Base-by-base conservation (phyloP, 75 land plant genomes). In the Ceratopteris richardii region DNA sequence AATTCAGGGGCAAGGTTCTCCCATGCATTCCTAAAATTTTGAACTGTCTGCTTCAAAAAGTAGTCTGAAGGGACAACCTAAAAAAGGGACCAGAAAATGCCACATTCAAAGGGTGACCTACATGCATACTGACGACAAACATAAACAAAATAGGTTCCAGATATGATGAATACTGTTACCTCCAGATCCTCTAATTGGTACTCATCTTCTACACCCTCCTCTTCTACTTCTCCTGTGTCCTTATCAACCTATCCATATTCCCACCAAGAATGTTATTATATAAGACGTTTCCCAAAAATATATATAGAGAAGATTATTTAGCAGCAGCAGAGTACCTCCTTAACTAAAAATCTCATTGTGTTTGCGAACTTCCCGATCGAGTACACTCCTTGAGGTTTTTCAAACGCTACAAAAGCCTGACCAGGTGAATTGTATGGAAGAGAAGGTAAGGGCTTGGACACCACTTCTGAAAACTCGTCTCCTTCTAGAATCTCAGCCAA, bases 121-220 rank as follows among this genome's bases (percentile, higher is more conserved):
- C n/a, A n/a, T n/a, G n/a, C n/a, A n/a, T n/a, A n/a, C n/a, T n/a
- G n/a, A n/a, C n/a, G n/a, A n/a, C n/a, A n/a, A n/a, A n/a, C n/a
- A n/a, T n/a, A n/a, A n/a, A n/a, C n/a, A n/a, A n/a, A n/a, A n/a
- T n/a, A n/a, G n/a, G n/a, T n/a, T n/a, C n/a, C n/a, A n/a, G 13
- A 40, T 10, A 40, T 22, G 53, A n/a, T 24, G 29, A 17, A 29
- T 20, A 5, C 10, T 16, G 29, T 29, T 64, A 87, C 86, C 61
- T 93, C 95, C 31, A 88, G 74, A 16, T 93, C 98, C 52, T 93
- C 98, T 22, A 93, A 76, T 58, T 82, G 90, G 51, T 93, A 93
- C 51, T 88, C 98, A 75, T 93, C 98, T 57, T 93, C 95, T n/a
- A 90, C 86, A 22, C 98, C 95, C 29, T 92, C 97, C 6, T 88